These are phyloP conservation scores for Auxenochlorella pyrenoidosa DNA, from an alignment of 139 green algal species.

Conservation along the genomic window DNA sequence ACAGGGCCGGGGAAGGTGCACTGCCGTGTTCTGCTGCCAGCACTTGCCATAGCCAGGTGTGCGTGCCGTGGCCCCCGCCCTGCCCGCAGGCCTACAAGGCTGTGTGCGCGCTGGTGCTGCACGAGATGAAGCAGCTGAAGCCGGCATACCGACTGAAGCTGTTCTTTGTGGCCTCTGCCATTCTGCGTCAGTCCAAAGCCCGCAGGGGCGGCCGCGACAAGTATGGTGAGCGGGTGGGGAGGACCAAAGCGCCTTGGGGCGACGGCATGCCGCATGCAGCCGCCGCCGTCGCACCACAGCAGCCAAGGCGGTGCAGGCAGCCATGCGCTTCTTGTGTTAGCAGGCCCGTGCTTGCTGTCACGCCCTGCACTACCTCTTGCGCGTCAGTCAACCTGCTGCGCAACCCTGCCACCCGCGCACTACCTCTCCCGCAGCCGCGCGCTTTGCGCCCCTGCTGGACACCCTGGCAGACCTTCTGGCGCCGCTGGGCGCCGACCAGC, in stretches of 20 bases:
- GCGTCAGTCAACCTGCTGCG: too few species aligned
- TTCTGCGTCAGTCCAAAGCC: constrained; percentile 33
- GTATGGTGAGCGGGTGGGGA: constrained; percentile 7
- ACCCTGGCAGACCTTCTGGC: constrained; percentile 19
- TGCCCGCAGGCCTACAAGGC: constrained; percentile 62
- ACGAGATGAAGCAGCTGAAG: constrained; percentile 47
- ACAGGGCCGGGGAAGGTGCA: too few species aligned
- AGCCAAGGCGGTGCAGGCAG: too few species aligned
- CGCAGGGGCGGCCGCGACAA: constrained; percentile 1
- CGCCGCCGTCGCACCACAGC: too few species aligned
- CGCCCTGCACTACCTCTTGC: background rate
- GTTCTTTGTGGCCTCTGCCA: constrained; percentile 56
- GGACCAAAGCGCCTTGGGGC: too few species aligned
- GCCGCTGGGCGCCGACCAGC: constrained; percentile 7
- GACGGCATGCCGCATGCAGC: too few species aligned
- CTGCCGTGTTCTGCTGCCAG: too few species aligned
- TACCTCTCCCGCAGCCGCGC: constrained; percentile 4
- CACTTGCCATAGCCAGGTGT: too few species aligned
- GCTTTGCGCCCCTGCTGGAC: constrained; percentile 18
- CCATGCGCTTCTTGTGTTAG: background rate
- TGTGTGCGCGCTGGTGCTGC: constrained; percentile 53
- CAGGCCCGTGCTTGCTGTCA: background rate
- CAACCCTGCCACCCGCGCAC: background rate
- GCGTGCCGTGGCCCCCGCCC: too few species aligned
- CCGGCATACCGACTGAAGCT: constrained; percentile 52